Percentiles rank a stretch among this genome's conserved stretches.
These are phyloP conservation scores for Lomentospora prolificans DNA, from an alignment of 2,329 filamentous ascomycete genomes.

Conservation along the genomic window DNA sequence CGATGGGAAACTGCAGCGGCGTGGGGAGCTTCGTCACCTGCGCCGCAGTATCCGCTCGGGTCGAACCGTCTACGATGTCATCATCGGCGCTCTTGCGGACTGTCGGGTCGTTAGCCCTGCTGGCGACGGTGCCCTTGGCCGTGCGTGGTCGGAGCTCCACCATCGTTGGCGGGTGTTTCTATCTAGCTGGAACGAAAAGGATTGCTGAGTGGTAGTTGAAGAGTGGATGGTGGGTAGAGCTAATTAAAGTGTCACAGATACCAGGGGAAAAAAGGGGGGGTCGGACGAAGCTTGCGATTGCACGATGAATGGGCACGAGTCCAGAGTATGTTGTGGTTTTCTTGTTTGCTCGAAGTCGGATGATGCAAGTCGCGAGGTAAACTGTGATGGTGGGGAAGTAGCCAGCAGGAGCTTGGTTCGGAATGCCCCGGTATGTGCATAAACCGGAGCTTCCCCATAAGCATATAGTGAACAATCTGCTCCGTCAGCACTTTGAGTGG, in stretches of 20 bases:
- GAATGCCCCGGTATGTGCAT: neutral
- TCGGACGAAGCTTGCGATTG: neutral
- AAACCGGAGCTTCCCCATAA: neutral
- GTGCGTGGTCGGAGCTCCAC: conserved; percentile 7
- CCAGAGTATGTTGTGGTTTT: neutral
- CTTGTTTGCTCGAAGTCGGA: neutral
- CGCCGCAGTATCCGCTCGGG: neutral
- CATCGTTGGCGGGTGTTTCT: neutral
- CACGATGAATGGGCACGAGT: neutral
- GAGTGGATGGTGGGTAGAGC: no score
- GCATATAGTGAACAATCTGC: neutral
- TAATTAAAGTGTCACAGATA: neutral
- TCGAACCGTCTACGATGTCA: neutral
- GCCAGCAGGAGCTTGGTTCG: neutral
- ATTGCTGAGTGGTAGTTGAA: neutral
- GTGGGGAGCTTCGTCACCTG: conserved; percentile 28
- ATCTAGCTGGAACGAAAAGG: neutral
- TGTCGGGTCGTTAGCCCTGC: neutral
- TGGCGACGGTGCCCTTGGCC: neutral
- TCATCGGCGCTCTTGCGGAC: neutral
- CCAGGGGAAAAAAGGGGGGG: neutral
- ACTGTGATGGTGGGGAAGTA: neutral
- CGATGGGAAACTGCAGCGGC: conserved; percentile 40
- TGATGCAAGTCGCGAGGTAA: neutral
- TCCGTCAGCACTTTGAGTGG: neutral